Evolutionary conservation across 2,329 filamentous ascomycete species (phyloP).

Genomic region (Zymoseptoria passerinii): DNA sequence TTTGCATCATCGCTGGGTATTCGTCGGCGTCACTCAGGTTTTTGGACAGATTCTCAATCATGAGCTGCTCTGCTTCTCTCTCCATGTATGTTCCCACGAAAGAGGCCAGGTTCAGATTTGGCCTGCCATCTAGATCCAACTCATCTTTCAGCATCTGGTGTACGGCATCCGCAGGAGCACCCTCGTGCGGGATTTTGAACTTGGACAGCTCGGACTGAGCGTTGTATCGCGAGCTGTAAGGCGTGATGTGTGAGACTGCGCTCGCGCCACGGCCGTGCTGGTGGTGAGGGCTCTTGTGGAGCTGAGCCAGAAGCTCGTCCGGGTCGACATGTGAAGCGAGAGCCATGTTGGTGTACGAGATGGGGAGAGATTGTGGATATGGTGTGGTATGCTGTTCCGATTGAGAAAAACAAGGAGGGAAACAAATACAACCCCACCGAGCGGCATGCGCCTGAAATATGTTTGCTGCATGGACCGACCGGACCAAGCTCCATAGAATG

Average conservation of each 20-base stretch:
- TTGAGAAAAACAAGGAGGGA: background rate
- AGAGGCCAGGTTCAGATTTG: constrained; percentile 60
- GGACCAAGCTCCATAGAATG: background rate
- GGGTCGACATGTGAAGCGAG: constrained; percentile 15
- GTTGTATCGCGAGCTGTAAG: constrained; percentile 50
- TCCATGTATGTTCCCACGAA: constrained; percentile 70
- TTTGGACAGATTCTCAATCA: constrained; percentile 61
- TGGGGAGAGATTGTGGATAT: background rate
- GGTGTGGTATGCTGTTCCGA: background rate
- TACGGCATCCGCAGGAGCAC: constrained; percentile 54
- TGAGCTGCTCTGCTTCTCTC: constrained; percentile 49
- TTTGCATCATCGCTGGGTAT: constrained; percentile 44
- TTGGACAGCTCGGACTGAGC: constrained; percentile 50
- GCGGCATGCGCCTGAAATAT: background rate
- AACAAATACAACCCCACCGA: background rate
- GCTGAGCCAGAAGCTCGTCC: constrained; percentile 47
- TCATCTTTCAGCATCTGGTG: constrained; percentile 49
- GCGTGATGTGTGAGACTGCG: constrained; percentile 46
- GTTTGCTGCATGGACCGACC: background rate
- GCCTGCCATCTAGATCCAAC: constrained; percentile 50
- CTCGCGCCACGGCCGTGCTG: constrained; percentile 32
- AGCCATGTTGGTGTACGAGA: background rate
- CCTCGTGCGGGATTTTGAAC: constrained; percentile 49
- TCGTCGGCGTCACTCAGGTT: constrained; percentile 52
- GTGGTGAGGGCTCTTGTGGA: constrained; percentile 39